These are phyloP conservation scores for Trichothecium sympodiale DNA, from an alignment of 2,329 filamentous ascomycete species.

Conservation along the genomic window DNA sequence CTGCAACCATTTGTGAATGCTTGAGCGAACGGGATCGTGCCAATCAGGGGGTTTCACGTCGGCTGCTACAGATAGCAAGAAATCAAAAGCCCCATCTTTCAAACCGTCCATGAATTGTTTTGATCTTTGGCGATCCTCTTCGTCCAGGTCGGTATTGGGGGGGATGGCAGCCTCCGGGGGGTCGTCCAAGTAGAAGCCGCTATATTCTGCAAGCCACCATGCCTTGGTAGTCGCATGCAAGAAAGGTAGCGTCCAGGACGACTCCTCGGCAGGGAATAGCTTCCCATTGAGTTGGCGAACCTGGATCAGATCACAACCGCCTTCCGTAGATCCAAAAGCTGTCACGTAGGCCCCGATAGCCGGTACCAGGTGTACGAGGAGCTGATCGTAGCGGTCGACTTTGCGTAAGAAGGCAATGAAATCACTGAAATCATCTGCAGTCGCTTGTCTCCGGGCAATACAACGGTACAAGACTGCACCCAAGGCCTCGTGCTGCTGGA, in stretches of 20 bases:
- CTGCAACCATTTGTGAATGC: constrained; percentile 72
- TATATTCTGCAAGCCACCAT: constrained; percentile 92
- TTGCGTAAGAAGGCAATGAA: constrained; percentile 59
- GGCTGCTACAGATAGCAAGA: constrained; percentile 73
- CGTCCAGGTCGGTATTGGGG: constrained; percentile 51
- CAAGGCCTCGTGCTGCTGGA: constrained; percentile 82
- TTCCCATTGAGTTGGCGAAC: constrained; percentile 59
- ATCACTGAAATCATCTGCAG: constrained; percentile 59
- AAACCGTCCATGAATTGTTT: constrained; percentile 66
- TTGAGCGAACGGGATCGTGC: constrained; percentile 77
- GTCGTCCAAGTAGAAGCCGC: constrained; percentile 74
- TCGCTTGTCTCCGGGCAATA: constrained; percentile 63
- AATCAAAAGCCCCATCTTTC: constrained; percentile 85
- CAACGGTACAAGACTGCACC: constrained; percentile 70
- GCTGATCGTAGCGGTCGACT: constrained; percentile 64
- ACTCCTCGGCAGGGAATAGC: constrained; percentile 56
- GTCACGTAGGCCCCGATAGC: constrained; percentile 67
- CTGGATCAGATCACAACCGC: constrained; percentile 53
- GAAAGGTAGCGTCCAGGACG: constrained; percentile 61
- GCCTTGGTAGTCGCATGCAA: constrained; percentile 69
- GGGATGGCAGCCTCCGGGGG: constrained; percentile 44
- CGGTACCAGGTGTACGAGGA: constrained; percentile 67
- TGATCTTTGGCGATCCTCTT: constrained; percentile 60
- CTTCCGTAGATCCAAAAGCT: constrained; percentile 68
- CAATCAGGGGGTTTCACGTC: constrained; percentile 73